These are phyloP conservation scores for Zoysia matrella DNA, from an alignment of 202 grass and related monocot genomes.

Conservation along the genomic window DNA sequence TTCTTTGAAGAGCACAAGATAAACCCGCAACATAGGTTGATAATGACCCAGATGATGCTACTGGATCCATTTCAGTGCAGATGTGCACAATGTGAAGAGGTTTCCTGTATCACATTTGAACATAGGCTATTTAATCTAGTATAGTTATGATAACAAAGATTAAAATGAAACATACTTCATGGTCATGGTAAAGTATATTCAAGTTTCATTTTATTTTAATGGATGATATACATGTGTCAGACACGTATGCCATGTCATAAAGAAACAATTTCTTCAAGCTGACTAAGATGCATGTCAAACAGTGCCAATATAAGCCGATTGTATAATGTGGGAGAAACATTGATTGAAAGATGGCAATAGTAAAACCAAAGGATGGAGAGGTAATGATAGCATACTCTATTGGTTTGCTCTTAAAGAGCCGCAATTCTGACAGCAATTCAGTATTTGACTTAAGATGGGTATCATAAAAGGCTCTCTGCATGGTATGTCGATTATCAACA, in stretches of 20 bases:
- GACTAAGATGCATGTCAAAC: not conserved
- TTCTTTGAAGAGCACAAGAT: constrained; percentile 58
- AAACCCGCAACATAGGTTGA: constrained; percentile 57
- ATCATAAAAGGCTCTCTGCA: constrained; percentile 41
- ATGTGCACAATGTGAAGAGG: constrained; percentile 65
- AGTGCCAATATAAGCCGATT: not conserved
- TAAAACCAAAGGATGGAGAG: constrained; percentile 2
- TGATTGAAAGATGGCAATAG: not conserved
- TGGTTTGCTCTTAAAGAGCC: constrained; percentile 46
- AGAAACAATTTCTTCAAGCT: not conserved
- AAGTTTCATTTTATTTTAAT: not conserved
- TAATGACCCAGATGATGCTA: constrained; percentile 56
- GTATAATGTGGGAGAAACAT: not conserved
- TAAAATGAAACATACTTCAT: not conserved
- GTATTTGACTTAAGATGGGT: constrained; percentile 50
- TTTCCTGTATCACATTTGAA: constrained; percentile 46
- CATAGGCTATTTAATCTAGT: not conserved
- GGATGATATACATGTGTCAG: constrained; percentile 1
- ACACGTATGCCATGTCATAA: not conserved
- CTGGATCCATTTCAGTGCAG: constrained; percentile 59
- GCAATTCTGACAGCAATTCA: constrained; percentile 55
- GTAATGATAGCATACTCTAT: constrained; percentile 41
- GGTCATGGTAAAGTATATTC: not conserved
- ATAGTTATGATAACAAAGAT: not conserved
- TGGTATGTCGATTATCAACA: constrained; percentile 36